Base-by-base conservation (phyloP, 352 stramenopile genomes). In the Phytophthora pseudosyringae region DNA sequence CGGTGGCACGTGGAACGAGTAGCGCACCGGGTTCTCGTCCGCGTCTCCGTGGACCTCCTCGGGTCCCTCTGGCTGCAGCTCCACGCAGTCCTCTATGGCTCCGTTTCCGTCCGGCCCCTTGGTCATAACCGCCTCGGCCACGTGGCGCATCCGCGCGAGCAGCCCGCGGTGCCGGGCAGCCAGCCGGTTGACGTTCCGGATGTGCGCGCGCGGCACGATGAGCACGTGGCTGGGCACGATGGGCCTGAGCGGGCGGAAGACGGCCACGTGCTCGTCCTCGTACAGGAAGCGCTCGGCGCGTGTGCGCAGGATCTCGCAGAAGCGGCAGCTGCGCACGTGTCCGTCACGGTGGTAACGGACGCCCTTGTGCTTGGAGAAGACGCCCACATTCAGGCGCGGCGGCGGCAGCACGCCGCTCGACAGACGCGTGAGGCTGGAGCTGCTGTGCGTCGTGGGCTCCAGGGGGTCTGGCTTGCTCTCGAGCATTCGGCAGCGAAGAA, bases 111-210 rank as follows among this genome's bases (percentile, higher is more conserved):
- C 55, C 0, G 36, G 39, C 10, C 13, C 41, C 15, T 64, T 33
- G 8, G 58, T 48, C 43, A 95, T 73, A 29, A 91, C 71, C 8
- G 62, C 50, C 29, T 81, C 74, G 3, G 80, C 86, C 46, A 93
- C 81, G 28, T 45, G 59, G 13, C 84, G 76, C 86, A 95, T 95
- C 41, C 75, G 76, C 43, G 57, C 65, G 45, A 93, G 71, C 46
- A 93, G 73, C 11, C 49, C 68, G 13, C 83, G 57, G 67, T 95
- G 81, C 46, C 46, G 62, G 2, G 50, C 39, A 0, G 77, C 78
- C 44, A 95, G 66, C 29, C 80, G 67, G 67, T 91, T 90, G 18
- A 93, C 83, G 63, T 95, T 95, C 15, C 81, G 81, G 54, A 93
- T 86, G 71, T 95, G 86, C 16, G 75, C 76, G 16, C 85, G 84